phyloP scores from a whole-genome alignment of 164 flowering plant genomes.

The Macadamia integrifolia region DNA sequence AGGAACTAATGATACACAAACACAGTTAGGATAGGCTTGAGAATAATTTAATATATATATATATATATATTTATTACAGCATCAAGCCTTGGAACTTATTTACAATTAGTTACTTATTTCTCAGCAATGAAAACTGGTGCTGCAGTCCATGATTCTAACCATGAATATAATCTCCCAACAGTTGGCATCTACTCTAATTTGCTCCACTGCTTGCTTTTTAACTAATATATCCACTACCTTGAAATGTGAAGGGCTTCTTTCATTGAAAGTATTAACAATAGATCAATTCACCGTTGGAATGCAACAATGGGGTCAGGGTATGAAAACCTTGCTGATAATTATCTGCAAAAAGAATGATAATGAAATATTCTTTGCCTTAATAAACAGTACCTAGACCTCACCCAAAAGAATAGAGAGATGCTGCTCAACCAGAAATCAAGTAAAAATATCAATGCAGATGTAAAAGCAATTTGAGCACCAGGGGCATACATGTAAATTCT shows the following conservation, averaged over 20 bases:
- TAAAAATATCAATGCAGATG: not conserved
- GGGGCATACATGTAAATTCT: not conserved
- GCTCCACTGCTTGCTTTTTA: too few species aligned
- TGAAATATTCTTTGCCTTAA: not conserved
- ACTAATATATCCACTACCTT: not conserved
- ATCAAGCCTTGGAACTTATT: not conserved
- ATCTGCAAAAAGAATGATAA: slow-evolving; percentile 3
- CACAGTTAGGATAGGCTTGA: not conserved
- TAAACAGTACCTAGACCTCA: not conserved
- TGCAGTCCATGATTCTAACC: not conserved
- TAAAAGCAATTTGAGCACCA: slow-evolving; percentile 6
- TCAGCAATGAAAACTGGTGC: not conserved
- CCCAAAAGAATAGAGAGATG: not conserved
- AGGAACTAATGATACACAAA: not conserved
- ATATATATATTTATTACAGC: not conserved
- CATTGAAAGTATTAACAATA: not conserved
- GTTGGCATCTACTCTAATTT: too few species aligned
- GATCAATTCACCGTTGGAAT: not conserved
- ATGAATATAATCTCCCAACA: not conserved
- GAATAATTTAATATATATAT: not conserved
- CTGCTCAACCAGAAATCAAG: not conserved
- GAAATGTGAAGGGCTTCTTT: not conserved
- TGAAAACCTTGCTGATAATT: not conserved
- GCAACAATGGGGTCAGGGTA: not conserved
- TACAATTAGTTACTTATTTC: not conserved